These are phyloP conservation scores for Paramecium tetraurelia DNA, from an alignment of 73 alveolate species.

Conservation along the genomic window DNA sequence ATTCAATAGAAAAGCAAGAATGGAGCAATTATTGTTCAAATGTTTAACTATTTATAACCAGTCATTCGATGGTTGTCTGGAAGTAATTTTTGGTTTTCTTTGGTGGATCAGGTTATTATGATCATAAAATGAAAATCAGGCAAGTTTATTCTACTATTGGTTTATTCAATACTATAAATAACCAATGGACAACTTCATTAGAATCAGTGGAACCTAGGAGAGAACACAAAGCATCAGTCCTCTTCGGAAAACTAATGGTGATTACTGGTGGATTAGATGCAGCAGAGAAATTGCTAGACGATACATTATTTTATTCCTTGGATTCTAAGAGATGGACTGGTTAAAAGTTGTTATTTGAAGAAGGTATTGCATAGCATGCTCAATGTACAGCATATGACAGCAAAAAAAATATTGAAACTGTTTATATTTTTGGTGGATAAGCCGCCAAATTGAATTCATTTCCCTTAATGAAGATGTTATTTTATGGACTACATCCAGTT, in stretches of 20 bases:
- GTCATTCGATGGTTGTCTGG: background rate
- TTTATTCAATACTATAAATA: background rate
- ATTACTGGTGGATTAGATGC: conserved; percentile 41
- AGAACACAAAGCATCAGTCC: conserved; percentile 28
- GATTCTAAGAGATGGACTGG: conserved; percentile 9
- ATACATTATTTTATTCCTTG: background rate
- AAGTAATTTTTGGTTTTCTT: background rate
- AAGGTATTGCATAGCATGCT: conserved; percentile 29
- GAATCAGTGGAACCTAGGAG: conserved; percentile 44
- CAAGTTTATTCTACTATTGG: conserved; percentile 4
- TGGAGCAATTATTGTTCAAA: background rate
- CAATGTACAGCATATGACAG: background rate
- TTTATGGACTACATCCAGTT: background rate
- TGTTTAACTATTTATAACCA: background rate
- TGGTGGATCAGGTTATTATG: conserved; percentile 24
- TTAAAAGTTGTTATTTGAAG: background rate
- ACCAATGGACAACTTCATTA: background rate
- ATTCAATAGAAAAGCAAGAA: background rate
- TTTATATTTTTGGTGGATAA: background rate
- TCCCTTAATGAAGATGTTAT: conserved; percentile 14
- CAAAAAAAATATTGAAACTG: background rate
- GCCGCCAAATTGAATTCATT: background rate
- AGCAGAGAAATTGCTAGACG: background rate
- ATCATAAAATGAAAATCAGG: conserved; percentile 29
- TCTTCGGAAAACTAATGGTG: background rate